Evolutionary conservation across 768 basidiomycete species (phyloP).

Genomic region (Agaricus sinodeliciosus): DNA sequence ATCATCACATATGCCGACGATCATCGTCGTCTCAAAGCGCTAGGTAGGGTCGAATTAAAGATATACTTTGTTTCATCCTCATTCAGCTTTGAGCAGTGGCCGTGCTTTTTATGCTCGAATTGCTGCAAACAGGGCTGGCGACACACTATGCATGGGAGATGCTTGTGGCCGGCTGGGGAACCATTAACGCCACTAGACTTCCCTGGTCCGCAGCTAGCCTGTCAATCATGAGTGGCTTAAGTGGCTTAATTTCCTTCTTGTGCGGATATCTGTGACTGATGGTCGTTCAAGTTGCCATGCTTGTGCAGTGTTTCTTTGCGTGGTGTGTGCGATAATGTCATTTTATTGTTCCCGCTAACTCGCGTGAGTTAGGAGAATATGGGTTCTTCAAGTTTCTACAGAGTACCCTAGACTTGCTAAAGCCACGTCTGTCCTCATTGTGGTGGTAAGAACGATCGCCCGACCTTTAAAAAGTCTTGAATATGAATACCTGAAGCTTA

Average conservation of each 20-base stretch:
- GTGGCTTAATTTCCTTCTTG: not conserved
- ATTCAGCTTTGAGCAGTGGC: not conserved
- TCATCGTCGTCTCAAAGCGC: slow-evolving; percentile 1
- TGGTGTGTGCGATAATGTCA: slow-evolving; percentile 1
- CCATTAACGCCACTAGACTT: not conserved
- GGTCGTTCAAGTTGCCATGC: not conserved
- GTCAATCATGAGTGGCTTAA: slow-evolving; percentile 2
- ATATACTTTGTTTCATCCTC: not conserved
- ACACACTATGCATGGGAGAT: slow-evolving; percentile 10
- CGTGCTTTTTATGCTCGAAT: not conserved
- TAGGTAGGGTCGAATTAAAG: not conserved
- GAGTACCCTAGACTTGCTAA: not conserved
- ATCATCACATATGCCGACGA: slow-evolving; percentile 5
- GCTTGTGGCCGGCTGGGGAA: slow-evolving; percentile 10
- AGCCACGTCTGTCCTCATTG: slow-evolving; percentile 6
- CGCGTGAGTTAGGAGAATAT: slow-evolving; percentile 7
- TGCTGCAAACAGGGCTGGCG: slow-evolving; percentile 6
- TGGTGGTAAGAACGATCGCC: slow-evolving; percentile 1
- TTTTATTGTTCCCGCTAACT: not conserved
- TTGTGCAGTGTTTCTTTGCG: slow-evolving; percentile 11
- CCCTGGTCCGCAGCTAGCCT: slow-evolving; percentile 8
- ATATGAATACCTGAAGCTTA: not conserved
- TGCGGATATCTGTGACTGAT: not conserved
- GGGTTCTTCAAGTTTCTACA: slow-evolving; percentile 2
- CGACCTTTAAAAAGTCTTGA: not conserved